Evolutionary conservation across 2,329 filamentous ascomycete species (phyloP).

Genomic region (Nectriaceae sp.): DNA sequence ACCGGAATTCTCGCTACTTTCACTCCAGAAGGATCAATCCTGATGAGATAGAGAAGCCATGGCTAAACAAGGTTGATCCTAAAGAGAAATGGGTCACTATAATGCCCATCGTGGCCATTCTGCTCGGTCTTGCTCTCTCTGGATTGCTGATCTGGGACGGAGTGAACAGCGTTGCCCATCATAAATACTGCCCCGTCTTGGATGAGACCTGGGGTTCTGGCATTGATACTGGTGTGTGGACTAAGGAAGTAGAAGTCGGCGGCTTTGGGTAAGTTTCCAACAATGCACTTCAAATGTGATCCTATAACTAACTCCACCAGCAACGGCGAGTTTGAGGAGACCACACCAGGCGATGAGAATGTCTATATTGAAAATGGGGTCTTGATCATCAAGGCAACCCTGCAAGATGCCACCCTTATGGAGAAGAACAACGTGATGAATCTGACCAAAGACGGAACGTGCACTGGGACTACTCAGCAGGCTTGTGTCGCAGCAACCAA

Average conservation of each 20-base stretch:
- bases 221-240: slow-evolving; percentile 65
- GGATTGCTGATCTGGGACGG: slow-evolving; percentile 78
- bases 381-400: slow-evolving; percentile 75
- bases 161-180: slow-evolving; percentile 67
- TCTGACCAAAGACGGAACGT: slow-evolving; percentile 65
- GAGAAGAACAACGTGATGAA: slow-evolving; percentile 68
- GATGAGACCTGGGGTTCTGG: slow-evolving; percentile 65
- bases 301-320: slow-evolving; percentile 39
- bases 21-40: slow-evolving; percentile 73
- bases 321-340: slow-evolving; percentile 80
- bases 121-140: slow-evolving; percentile 67
- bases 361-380: slow-evolving; percentile 70
- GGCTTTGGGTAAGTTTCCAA: slow-evolving; percentile 67
- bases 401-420: slow-evolving; percentile 69
- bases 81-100: slow-evolving; percentile 88
- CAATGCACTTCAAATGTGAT: no score
- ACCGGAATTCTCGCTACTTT: slow-evolving; percentile 61
- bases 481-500: slow-evolving; percentile 73
- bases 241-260: slow-evolving; percentile 72
- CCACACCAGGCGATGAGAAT: slow-evolving; percentile 72
- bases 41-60: slow-evolving; percentile 74
- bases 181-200: slow-evolving; percentile 71
- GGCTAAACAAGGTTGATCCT: slow-evolving; percentile 71
- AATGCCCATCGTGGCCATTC: slow-evolving; percentile 71
- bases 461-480: slow-evolving; percentile 59